Percentiles rank a stretch among this genome's conserved stretches.
Conservation (phyloP, 768 basidiomycete species). For the Kwoniella mangroviensis region DNA sequence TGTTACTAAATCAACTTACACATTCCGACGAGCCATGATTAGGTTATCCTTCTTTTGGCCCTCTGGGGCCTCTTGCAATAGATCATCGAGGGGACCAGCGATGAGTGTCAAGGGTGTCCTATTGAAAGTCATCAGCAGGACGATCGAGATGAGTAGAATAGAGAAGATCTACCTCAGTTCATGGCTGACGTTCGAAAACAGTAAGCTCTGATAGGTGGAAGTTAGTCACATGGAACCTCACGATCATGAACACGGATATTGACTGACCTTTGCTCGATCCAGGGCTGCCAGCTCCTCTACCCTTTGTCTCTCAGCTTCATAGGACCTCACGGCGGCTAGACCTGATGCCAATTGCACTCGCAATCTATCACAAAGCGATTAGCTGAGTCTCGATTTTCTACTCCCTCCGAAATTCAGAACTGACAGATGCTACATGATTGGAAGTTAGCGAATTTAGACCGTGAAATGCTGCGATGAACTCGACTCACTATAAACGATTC, state of each 20-base stretch:
- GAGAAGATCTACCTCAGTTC: constrained; percentile 23
- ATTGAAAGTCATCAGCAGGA: not conserved
- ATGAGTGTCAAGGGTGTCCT: constrained; percentile 49
- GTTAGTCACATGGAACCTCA: too few species aligned
- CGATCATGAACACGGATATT: too few species aligned
- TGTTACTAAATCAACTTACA: constrained; percentile 12
- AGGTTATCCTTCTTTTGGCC: constrained; percentile 44
- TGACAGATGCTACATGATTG: constrained; percentile 33
- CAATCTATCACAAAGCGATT: constrained; percentile 20
- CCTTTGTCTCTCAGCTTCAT: constrained; percentile 49
- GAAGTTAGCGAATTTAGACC: not conserved
- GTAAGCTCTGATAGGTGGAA: constrained; percentile 23
- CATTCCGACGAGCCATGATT: constrained; percentile 47
- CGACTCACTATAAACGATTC: constrained; percentile 46
- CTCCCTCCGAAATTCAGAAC: not conserved
- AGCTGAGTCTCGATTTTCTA: not conserved
- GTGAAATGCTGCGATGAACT: not conserved
- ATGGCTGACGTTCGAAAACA: constrained; percentile 47
- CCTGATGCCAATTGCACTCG: constrained; percentile 52
- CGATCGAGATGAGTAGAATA: too few species aligned
- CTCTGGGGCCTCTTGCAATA: constrained; percentile 38
- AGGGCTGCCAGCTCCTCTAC: constrained; percentile 49
- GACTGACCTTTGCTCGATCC: constrained; percentile 44
- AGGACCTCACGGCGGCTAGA: constrained; percentile 46
- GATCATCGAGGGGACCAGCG: constrained; percentile 51